These are phyloP conservation scores for Penicillium sp. DNA, from an alignment of 2,329 filamentous ascomycete genomes.

Conservation along the genomic window DNA sequence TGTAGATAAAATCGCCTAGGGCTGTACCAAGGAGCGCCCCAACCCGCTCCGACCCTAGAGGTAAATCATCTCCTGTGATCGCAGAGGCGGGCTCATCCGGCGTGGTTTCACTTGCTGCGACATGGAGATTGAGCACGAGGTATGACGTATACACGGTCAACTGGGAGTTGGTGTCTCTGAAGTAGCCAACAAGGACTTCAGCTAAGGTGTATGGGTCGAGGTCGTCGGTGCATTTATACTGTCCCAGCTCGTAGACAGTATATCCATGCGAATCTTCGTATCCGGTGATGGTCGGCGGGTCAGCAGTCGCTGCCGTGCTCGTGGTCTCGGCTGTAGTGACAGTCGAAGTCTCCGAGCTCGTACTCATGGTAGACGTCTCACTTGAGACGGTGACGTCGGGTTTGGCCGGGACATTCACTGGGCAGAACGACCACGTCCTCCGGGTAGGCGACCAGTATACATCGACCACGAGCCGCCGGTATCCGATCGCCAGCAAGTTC, in stretches of 20 bases:
- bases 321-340: slow-evolving; percentile 23
- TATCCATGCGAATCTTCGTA: slow-evolving; percentile 25
- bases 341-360: slow-evolving; percentile 13
- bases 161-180: slow-evolving; percentile 55
- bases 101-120: slow-evolving; percentile 47
- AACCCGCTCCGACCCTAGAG: slow-evolving; percentile 45
- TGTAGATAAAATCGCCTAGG: slow-evolving; percentile 56
- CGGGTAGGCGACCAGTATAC: slow-evolving; percentile 63
- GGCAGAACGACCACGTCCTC: slow-evolving; percentile 62
- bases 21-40: slow-evolving; percentile 51
- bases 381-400: slow-evolving; percentile 24
- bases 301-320: slow-evolving; percentile 22
- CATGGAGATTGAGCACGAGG: slow-evolving; percentile 62
- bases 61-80: slow-evolving; percentile 47
- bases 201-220: slow-evolving; percentile 55
- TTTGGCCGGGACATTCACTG: slow-evolving; percentile 52
- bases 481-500: slow-evolving; percentile 63
- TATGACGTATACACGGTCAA: slow-evolving; percentile 56
- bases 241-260: slow-evolving; percentile 51
- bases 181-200: slow-evolving; percentile 54
- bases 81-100: slow-evolving; percentile 46
- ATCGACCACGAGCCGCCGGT: slow-evolving; percentile 60
- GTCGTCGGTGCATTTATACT: slow-evolving; percentile 56
- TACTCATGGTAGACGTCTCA: slow-evolving; percentile 9
- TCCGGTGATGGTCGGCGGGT: slow-evolving; percentile 25